A percentile compares a stretch with the other conserved stretches of the same genome.
Conservation (phyloP, 140 eudicot species). For the Cichorium intybus region DNA sequence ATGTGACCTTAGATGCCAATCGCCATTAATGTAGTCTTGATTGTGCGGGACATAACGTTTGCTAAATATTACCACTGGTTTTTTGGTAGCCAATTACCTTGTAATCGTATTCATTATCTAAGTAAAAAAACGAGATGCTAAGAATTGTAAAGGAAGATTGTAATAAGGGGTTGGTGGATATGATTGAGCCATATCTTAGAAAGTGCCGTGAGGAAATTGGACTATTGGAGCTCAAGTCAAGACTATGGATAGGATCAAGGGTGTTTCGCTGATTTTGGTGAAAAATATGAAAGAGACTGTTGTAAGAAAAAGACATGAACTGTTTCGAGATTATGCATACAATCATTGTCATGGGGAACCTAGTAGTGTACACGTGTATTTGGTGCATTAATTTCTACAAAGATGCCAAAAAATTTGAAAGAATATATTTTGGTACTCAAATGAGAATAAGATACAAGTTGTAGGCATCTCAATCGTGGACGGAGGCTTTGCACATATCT, state of each 20-base stretch:
- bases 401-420: constrained; percentile 1
- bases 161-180: not conserved
- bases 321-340: constrained; percentile 20
- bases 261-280: constrained; percentile 7
- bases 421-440: constrained; percentile 14
- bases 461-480: constrained; percentile 19
- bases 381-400: constrained; percentile 16
- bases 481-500: not conserved
- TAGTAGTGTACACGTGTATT: constrained; percentile 18
- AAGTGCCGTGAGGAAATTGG: too few species aligned
- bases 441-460: constrained; percentile 22
- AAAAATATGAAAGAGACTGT: not conserved
- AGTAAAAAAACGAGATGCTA: not conserved
- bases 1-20: too few species aligned
- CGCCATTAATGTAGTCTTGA: too few species aligned
- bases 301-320: not conserved
- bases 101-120: constrained; percentile 26
- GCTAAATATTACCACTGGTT: constrained; percentile 35
- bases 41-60: too few species aligned
- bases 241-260: not conserved
- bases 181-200: too few species aligned
- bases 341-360: constrained; percentile 1
- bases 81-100: constrained; percentile 22
- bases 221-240: too few species aligned
- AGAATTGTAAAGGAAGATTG: not conserved